Conservation (phyloP, 2,329 filamentous ascomycete genomes). For the Xylariaceae sp. region DNA sequence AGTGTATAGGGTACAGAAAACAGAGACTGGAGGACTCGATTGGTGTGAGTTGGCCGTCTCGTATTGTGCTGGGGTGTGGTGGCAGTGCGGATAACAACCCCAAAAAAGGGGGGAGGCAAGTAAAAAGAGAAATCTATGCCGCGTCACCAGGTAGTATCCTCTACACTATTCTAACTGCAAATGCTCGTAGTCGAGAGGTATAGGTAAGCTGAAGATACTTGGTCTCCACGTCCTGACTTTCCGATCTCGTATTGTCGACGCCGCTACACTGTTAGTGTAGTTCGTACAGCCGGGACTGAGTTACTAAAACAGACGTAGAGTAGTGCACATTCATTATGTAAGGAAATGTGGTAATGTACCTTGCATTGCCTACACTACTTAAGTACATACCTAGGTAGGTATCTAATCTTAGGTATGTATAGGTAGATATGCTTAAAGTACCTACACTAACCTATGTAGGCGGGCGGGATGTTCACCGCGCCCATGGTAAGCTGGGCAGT, state of each 20-base stretch:
- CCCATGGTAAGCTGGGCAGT: too few species aligned
- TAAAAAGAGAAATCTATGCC: too few species aligned
- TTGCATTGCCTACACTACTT: too few species aligned
- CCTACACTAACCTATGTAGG: too few species aligned
- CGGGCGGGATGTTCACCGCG: too few species aligned
- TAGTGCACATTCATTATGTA: too few species aligned
- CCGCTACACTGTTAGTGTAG: not conserved
- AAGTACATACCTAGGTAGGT: too few species aligned
- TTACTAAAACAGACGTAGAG: too few species aligned
- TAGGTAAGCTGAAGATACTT: not conserved
- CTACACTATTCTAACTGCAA: not conserved
- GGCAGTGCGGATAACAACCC: conserved; percentile 13
- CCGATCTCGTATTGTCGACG: not conserved
- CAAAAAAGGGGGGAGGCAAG: conserved; percentile 1
- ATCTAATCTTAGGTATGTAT: too few species aligned
- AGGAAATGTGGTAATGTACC: too few species aligned
- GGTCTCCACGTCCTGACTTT: not conserved
- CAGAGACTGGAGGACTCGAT: not conserved
- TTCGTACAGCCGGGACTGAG: too few species aligned
- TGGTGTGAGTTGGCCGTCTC: conserved; percentile 10
- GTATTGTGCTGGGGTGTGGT: conserved; percentile 17
- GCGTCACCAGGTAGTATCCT: not conserved
- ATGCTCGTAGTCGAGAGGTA: not conserved
- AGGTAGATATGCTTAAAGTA: too few species aligned
- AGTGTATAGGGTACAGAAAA: not conserved